Evolutionary conservation across 345 rosid genomes (phyloP), one percentile per base, ranked within the genome.

Genomic region (Schrenkiella parvula): DNA sequence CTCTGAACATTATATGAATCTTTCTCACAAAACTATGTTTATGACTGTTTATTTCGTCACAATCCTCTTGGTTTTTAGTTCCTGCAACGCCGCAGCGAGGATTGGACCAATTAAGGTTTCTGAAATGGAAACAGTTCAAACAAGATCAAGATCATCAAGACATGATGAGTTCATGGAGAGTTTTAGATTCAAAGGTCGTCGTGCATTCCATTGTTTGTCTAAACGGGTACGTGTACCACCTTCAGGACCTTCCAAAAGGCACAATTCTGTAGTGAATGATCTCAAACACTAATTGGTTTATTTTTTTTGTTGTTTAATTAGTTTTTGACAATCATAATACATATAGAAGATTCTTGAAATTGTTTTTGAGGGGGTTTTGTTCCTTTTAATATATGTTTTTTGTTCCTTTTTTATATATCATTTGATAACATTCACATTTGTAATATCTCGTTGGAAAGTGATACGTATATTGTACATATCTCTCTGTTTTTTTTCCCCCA

Each of bases 181-280:
- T 32, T 87, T 87, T 66, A 32, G 34, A 34, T 77, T 74, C 57
- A 28, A 75, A 61, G 87, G 82, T 43, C 84, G 70, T 73, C n/a
- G 52, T 77, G 72, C n/a, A n/a, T 87, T 90, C 78, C 84, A 83
- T 71, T 82, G 74, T 80, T 65, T 84, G 23, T 96, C 98, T 11
- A 90, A 89, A 75, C 86, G 87, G 11, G 72, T 73, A 4, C 82
- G 81, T 7, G 71, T 90, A 15, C 97, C 97, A 9, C 96, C 98
- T 61, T 93, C 97, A 3, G 96, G 83, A 52, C 98, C 97, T 7
- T 93, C 98, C 22, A 86, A 61, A 65, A 72, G 86, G 46, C 97
- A 93, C 83, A 93, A 93, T 77, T 75, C 79, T 2, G 71, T 62
- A 39, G 78, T 21, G 56, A 19, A 74, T 73, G 51, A 57, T 57